Base-by-base conservation (phyloP, 108 stramenopile genomes). In the Skeletonema marinoi region DNA sequence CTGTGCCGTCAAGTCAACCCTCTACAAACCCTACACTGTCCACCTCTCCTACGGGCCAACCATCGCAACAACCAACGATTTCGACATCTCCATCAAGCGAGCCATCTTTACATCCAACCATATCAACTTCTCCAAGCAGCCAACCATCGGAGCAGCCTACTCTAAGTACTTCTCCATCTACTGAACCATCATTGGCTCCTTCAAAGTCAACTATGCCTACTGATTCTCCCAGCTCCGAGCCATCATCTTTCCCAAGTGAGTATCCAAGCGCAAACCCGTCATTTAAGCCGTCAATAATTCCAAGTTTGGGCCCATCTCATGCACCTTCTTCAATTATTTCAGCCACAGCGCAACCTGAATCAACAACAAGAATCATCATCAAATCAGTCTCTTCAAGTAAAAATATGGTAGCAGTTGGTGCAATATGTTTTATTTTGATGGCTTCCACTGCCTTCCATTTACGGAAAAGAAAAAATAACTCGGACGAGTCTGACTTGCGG, bases 51-150 rank as follows among this genome's bases (percentile, higher is more conserved):
- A n/a, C n/a, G n/a, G n/a, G n/a, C n/a, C n/a, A 56, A 7, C 54
- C 54, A n/a, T 56, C 54, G 1, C 2, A 2, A 25, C 7, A 56
- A 9, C 54, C 54, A 29, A 56, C 54, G 4, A 12, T 41, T 12
- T 41, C 39, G 25, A 1, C 54, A 29, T 10, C 48, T 17, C 77
- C 77, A 50, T 78, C 77, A 30, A 38, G 25, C 41, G 29, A 64
- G 46, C 77, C 77, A 30, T 64, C 71, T 32, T 16, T 10, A 0
- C 3, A 16, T 36, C 77, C 77, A 13, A 72, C 71, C 11, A 41
- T 41, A n/a, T 65, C 71, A 25, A 71, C 70, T 19, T 65, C 77
- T 6, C 51, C 66, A 39, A 68, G 67, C 33, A 31, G n/a, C 33
- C 30, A 32, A 42, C 74, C 74, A 21, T 60, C 74, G 2, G 33